A percentile compares a stretch with the other conserved stretches of the same genome.
Conservation (phyloP, 1,284 basidiomycete species). For the Ganoderma multipileum region DNA sequence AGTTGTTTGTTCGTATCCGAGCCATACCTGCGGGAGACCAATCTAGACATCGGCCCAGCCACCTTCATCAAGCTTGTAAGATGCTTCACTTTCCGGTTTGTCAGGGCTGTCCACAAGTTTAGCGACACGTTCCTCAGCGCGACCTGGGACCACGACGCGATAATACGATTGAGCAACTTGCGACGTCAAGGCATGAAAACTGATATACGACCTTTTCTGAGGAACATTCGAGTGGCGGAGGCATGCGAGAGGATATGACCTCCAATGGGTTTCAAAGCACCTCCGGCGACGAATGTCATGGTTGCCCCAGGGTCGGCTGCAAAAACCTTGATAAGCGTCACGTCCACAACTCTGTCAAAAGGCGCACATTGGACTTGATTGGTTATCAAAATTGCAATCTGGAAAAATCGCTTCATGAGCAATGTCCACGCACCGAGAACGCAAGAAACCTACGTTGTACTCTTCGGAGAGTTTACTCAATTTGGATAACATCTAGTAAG, state of each 20-base stretch:
- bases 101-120: constrained; percentile 95
- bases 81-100: constrained; percentile 90
- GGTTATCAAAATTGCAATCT: constrained; percentile 88
- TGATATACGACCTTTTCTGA: constrained; percentile 76
- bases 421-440: neutral
- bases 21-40: neutral
- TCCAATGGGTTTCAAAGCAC: constrained; percentile 86
- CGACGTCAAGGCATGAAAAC: neutral
- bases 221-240: constrained; percentile 82
- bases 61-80: constrained; percentile 89
- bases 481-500: constrained; percentile 82
- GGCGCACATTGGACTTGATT: constrained; percentile 89
- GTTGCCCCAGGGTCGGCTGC: constrained; percentile 92
- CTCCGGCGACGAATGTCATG: constrained; percentile 92
- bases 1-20: neutral
- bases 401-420: constrained; percentile 24
- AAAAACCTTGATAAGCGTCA: constrained; percentile 9
- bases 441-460: constrained; percentile 61
- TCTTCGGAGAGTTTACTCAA: constrained; percentile 92
- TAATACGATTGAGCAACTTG: neutral
- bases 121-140: constrained; percentile 94
- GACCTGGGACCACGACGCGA: constrained; percentile 56
- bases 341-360: neutral
- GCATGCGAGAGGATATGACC: constrained; percentile 90
- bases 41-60: constrained; percentile 76